Evolutionary conservation across 2,329 filamentous ascomycete genomes (phyloP).

Genomic region (Ophiostoma quercus): DNA sequence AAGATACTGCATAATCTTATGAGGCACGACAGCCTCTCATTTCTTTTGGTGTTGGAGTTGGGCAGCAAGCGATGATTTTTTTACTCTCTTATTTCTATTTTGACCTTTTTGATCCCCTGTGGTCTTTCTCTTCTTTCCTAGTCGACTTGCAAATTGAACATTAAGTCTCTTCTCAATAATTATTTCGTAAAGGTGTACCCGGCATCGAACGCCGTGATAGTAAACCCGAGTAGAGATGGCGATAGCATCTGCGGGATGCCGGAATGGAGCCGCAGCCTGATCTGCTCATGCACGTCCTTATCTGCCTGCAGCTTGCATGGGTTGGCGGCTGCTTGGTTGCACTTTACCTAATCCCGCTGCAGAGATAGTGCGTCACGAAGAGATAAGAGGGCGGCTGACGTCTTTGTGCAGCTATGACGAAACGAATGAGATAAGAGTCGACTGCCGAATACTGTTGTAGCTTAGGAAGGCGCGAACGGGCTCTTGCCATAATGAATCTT

Average conservation of each 20-base stretch:
- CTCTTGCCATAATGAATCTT: background rate
- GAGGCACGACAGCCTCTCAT: background rate
- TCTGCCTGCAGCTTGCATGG: constrained; percentile 4
- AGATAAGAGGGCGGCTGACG: background rate
- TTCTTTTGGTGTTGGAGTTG: background rate
- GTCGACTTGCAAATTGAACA: background rate
- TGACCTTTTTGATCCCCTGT: background rate
- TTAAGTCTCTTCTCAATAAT: background rate
- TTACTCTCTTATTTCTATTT: background rate
- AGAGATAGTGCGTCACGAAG: background rate
- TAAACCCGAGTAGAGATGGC: background rate
- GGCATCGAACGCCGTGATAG: background rate
- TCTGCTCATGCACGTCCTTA: constrained; percentile 3
- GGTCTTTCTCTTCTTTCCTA: background rate
- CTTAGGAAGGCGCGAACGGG: background rate
- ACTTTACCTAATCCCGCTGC: background rate
- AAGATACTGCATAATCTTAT: background rate
- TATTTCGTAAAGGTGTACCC: background rate
- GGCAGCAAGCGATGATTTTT: constrained; percentile 2
- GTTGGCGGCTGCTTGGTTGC: background rate
- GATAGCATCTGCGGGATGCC: background rate
- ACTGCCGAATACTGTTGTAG: background rate
- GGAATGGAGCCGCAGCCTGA: background rate
- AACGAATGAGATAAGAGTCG: constrained; percentile 7
- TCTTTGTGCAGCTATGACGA: constrained; percentile 7